These are phyloP conservation scores for Saitozyma podzolica DNA, from an alignment of 768 basidiomycete species.

Conservation along the genomic window DNA sequence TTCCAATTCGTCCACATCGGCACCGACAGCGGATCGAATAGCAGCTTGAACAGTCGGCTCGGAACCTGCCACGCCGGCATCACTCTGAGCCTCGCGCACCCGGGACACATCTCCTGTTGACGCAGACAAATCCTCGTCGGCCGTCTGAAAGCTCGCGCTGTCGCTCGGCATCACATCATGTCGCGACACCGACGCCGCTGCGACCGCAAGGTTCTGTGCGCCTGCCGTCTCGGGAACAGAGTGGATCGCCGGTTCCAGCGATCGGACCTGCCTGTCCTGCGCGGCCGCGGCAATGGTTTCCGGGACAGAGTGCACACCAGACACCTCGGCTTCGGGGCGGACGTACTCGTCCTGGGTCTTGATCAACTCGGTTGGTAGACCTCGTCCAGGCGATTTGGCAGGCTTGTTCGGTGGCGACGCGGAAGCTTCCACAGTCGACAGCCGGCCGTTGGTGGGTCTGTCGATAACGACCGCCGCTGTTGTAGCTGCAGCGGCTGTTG, in stretches of 20 bases:
- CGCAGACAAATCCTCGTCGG: slow-evolving; percentile 7
- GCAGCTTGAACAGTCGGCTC: not conserved
- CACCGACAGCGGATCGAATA: not conserved
- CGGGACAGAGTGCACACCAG: not conserved
- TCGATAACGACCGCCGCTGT: not conserved
- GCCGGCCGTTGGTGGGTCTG: not conserved
- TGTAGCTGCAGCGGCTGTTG: not conserved
- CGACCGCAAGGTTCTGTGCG: not conserved
- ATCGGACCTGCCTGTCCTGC: not conserved
- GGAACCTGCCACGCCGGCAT: not conserved
- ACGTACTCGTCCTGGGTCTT: not conserved
- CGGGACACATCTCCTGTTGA: not conserved
- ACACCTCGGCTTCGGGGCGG: not conserved
- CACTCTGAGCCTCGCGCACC: not conserved
- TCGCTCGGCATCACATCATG: slow-evolving; percentile 5
- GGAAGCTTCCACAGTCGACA: not conserved
- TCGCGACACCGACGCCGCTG: slow-evolving; percentile 3
- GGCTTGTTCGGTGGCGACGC: not conserved
- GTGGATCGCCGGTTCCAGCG: slow-evolving; percentile 4
- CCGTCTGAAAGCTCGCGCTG: slow-evolving; percentile 14
- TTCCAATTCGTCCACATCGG: not conserved
- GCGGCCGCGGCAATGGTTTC: not conserved
- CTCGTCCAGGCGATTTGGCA: not conserved
- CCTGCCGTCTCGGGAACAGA: slow-evolving; percentile 10
- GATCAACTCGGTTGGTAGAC: not conserved